Conservation (phyloP, 495 filamentous ascomycete species). For the Aspergillus campestris region DNA sequence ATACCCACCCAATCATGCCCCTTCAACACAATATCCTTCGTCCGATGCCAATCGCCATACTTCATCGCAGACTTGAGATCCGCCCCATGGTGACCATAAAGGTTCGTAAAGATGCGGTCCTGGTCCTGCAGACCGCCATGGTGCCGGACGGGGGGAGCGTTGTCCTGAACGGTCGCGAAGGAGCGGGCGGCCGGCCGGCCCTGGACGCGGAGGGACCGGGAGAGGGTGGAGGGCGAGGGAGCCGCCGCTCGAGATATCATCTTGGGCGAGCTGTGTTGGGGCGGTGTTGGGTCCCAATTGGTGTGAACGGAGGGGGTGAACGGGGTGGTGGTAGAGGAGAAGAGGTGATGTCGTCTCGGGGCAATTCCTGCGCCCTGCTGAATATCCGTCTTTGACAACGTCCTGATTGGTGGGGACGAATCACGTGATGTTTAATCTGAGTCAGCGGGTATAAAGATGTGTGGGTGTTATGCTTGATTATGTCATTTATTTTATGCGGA, state of each 20-base stretch:
- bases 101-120: conserved; percentile 97
- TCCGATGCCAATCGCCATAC: conserved; percentile 98
- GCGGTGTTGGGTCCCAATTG: conserved; percentile 29
- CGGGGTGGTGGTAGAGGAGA: conserved; percentile 18
- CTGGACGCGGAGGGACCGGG: conserved; percentile 47
- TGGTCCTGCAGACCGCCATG: conserved; percentile 88
- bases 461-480: neutral
- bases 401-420: conserved; percentile 23
- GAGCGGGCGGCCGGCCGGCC: conserved; percentile 48
- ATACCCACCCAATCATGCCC: conserved; percentile 84
- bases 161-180: conserved; percentile 88
- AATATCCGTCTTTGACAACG: conserved; percentile 37
- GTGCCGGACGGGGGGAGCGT: conserved; percentile 56
- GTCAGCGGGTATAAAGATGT: conserved; percentile 1
- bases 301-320: conserved; percentile 15
- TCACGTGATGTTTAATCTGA: conserved; percentile 28
- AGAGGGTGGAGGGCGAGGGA: conserved; percentile 41
- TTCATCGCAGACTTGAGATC: conserved; percentile 94
- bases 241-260: conserved; percentile 46
- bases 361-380: conserved; percentile 40
- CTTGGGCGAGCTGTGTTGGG: neutral
- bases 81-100: conserved; percentile 84
- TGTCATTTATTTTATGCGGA: no score
- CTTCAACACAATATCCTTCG: conserved; percentile 94
- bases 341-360: conserved; percentile 15